Evolutionary conservation across 1,139 yeast species (phyloP).

Genomic region (Nakaseomyces nivariensis): DNA sequence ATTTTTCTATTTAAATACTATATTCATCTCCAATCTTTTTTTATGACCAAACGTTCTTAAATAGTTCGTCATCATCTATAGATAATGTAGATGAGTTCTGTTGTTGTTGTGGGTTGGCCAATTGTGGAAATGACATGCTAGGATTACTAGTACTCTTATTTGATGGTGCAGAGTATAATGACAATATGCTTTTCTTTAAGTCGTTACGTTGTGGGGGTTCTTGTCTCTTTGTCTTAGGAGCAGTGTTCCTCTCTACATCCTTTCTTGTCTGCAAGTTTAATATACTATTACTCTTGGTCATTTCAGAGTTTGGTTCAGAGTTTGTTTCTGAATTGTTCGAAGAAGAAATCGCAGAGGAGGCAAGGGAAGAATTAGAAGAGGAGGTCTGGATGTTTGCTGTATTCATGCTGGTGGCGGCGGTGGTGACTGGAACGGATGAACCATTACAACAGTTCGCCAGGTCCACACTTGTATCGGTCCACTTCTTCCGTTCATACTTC

Average conservation of each 20-base stretch:
- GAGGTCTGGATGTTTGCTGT: neutral
- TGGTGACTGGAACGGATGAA: neutral
- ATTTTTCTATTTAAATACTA: conserved; percentile 3
- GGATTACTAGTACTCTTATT: too few relatives aligned
- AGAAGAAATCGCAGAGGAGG: neutral
- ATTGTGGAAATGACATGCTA: too few relatives aligned
- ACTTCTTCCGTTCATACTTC: conserved; percentile 81
- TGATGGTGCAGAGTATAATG: conserved; percentile 71
- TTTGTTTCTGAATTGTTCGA: too few relatives aligned
- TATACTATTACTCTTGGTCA: neutral
- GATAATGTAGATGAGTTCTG: conserved; percentile 12
- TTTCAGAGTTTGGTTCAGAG: too few relatives aligned
- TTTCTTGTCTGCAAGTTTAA: conserved; percentile 2
- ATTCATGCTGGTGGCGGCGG: neutral
- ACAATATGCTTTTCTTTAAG: conserved; percentile 79
- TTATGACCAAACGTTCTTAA: conserved; percentile 19
- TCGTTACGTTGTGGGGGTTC: conserved; percentile 49
- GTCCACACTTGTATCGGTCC: conserved; percentile 39
- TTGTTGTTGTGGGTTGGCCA: neutral
- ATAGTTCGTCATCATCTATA: conserved; percentile 20
- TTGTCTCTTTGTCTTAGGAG: conserved; percentile 25
- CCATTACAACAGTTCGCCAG: too few relatives aligned
- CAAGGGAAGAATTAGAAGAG: neutral
- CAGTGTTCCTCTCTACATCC: neutral
- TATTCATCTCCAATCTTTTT: too few relatives aligned